A percentile compares a stretch with the other conserved stretches of the same genome.
Conservation (phyloP, 1,284 basidiomycete species). For the Earliella scabrosa region DNA sequence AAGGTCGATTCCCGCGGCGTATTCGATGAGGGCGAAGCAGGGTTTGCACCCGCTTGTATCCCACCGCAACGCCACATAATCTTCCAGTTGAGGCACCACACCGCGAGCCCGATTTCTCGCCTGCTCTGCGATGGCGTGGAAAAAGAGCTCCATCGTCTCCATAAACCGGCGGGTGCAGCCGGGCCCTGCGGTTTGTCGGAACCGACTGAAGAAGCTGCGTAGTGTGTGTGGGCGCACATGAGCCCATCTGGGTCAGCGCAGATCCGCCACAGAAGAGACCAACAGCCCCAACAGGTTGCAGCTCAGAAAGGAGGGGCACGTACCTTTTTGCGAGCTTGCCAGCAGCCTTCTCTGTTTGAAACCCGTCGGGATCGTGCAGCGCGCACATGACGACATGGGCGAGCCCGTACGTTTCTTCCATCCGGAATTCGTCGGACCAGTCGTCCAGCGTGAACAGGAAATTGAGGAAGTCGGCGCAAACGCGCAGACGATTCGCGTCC, state of each 20-base stretch:
- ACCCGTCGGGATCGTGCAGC: constrained; percentile 26
- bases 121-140: constrained; percentile 32
- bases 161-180: constrained; percentile 28
- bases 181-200: constrained; percentile 20
- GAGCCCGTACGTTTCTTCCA: constrained; percentile 15
- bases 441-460: constrained; percentile 31
- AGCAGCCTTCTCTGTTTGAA: constrained; percentile 26
- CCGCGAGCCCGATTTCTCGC: constrained; percentile 23
- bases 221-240: not conserved
- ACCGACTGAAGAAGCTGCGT: constrained; percentile 19
- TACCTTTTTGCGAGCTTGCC: constrained; percentile 29
- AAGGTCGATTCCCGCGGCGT: constrained; percentile 35
- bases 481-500: constrained; percentile 26
- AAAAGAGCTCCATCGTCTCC: constrained; percentile 35
- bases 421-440: constrained; percentile 30
- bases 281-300: not conserved
- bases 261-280: not conserved
- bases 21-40: constrained; percentile 38
- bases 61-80: constrained; percentile 35
- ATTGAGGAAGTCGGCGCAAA: constrained; percentile 33
- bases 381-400: constrained; percentile 29
- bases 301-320: not conserved
- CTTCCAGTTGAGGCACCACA: constrained; percentile 33
- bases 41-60: constrained; percentile 37
- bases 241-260: constrained; percentile 2